Evolutionary conservation across 2,329 filamentous ascomycete genomes (phyloP), one percentile per base, ranked within the genome.

Genomic region (Atkinsonella hypoxylon): DNA sequence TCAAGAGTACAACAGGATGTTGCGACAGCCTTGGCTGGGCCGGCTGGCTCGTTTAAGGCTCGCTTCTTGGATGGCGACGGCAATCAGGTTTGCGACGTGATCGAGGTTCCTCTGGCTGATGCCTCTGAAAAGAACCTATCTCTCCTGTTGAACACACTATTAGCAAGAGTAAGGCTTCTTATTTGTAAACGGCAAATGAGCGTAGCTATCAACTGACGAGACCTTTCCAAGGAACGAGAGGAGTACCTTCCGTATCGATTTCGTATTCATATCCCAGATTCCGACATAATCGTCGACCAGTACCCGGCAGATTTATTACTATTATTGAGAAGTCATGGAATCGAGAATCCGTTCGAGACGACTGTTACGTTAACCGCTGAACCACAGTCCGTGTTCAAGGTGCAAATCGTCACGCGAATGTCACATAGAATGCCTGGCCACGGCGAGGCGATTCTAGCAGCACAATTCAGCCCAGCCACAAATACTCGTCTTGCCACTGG

Each of bases 321-420:
- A 31, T 70, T 79, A 15, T 67, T 81, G n/a, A 70, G 70, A 22
- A 70, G 67, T 54, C 75, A 81, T 70, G 76, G 77, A 51, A 72
- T 81, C 51, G 71, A 73, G 40, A 79, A 78, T 56, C 76, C 78
- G 0, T 80, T 77, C 55, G 78, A 81, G 61, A 76, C 68, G 5
- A 74, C 70, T 0, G 65, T 76, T 45, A 74, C 76, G 2, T 72
- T 83, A 26, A 76, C 75, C 38, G 79, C 80, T 42, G 79, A 82
- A 61, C 91, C 93, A 0, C 91, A 98, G 67, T 89, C 91, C 20
- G 86, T 97, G 0, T 97, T 96, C 73, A 83, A 85, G 60, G 93
- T 97, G 22, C 89, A 93, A 60, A 86, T 89, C 11, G 89, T 96
- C 41, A 91, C 90, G 46, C 79, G 93, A 66, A 91, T 93, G 70